Evolutionary conservation across 1,284 basidiomycete species (phyloP), one percentile per base, ranked within the genome.

Genomic region (Ustilago trichophora): DNA sequence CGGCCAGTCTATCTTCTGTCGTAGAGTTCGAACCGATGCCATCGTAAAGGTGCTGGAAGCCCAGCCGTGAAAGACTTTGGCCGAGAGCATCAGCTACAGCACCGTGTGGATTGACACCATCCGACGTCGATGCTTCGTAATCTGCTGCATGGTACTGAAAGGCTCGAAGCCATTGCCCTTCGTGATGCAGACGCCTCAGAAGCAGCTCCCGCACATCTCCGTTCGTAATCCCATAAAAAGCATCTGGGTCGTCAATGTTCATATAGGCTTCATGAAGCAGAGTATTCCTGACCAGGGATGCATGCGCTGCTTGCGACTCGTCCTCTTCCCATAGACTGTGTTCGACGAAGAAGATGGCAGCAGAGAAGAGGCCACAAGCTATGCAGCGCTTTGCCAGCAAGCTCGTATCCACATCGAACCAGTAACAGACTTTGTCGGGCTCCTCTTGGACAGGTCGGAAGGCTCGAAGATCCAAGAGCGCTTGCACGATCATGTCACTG

Each of bases 171-270:
- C 93, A 96, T 75, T 93, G 89, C 11, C 88, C 87, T 80, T 98
- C 96, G 73, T 98, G 95, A 71, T 92, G 90, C 56, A 95, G 89
- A 4, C 92, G 88, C 62, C 88, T 89, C 36, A 93, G 85, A 29
- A 98, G 85, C 54, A 93, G 90, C 35, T 87, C 86, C 24, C 87
- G 86, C 12, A 91, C 85, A 74, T 98, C 88, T n/a, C 88, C 87
- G 25, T 83, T 82, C 62, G 88, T 86, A 62, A 98, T 92, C 2
- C 92, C 93, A 81, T 98, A 98, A 80, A 98, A 98, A 1, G 95
- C 93, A 75, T 98, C 95, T 0, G 94, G 94, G 76, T 98, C 95
- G 76, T 96, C 93, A 55, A 98, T 92, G 76, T 92, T 91, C 63
- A 88, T 89, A 80, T 97, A 98, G 46, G 98, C 92, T 48, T 90